A percentile compares a stretch with the other conserved stretches of the same genome.
Evolutionary conservation across 805 yeast species (phyloP).

Genomic region (Lachancea sp.): DNA sequence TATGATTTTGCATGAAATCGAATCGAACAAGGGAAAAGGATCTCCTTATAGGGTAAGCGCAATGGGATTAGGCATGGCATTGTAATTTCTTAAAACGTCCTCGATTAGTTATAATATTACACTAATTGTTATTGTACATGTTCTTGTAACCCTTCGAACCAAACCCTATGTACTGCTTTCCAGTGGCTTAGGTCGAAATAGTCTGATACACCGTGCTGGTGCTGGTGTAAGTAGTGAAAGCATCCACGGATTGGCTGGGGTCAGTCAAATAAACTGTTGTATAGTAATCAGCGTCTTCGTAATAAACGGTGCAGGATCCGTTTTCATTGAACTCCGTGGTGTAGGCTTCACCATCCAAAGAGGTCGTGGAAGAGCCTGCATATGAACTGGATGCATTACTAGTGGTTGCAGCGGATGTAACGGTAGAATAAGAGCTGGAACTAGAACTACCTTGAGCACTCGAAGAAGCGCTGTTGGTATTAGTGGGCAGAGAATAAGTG

Average conservation of each 20-base stretch:
- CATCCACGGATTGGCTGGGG: slow-evolving; percentile 28
- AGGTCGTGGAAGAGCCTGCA: slow-evolving; percentile 1
- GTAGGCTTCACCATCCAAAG: slow-evolving; percentile 4
- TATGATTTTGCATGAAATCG: slow-evolving; percentile 29
- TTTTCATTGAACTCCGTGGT: slow-evolving; percentile 16
- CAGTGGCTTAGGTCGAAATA: slow-evolving; percentile 6
- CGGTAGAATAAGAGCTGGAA: not conserved
- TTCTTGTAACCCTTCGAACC: not conserved
- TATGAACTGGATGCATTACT: slow-evolving; percentile 1
- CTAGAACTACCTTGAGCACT: not conserved
- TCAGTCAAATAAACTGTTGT: slow-evolving; percentile 28
- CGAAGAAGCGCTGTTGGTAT: too few relatives aligned
- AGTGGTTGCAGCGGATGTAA: slow-evolving; percentile 1
- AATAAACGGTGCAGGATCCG: slow-evolving; percentile 25
- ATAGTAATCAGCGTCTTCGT: slow-evolving; percentile 26
- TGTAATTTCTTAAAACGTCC: not conserved
- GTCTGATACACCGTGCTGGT: slow-evolving; percentile 26
- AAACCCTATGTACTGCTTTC: not conserved
- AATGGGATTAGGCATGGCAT: not conserved
- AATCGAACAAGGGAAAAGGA: slow-evolving; percentile 29
- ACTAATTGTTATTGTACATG: slow-evolving; percentile 5
- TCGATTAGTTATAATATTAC: not conserved
- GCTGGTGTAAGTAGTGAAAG: slow-evolving; percentile 32
- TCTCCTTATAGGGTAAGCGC: not conserved
- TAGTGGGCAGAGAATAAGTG: not conserved